phyloP scores from a whole-genome alignment of 345 rosid genomes.

The Citrus cavaleriei region DNA sequence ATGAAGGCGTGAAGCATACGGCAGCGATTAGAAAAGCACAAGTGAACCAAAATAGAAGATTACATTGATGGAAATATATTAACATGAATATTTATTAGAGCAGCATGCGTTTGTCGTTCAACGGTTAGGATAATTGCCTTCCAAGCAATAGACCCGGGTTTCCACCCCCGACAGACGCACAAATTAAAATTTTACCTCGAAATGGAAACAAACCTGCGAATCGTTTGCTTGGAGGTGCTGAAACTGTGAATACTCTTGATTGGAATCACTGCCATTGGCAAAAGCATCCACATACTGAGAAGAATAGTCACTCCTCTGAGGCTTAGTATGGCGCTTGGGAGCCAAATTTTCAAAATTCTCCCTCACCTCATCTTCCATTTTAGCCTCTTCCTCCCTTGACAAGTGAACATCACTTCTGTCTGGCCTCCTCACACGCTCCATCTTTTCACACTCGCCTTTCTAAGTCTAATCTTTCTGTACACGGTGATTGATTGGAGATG shows the following conservation, averaged over 20 bases:
- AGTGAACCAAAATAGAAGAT: too few relatives aligned
- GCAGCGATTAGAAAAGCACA: background rate
- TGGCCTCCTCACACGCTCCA: conserved; percentile 38
- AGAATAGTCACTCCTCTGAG: conserved; percentile 57
- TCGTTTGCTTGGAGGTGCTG: conserved; percentile 39
- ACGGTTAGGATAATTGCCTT: conserved; percentile 82
- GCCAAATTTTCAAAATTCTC: conserved; percentile 44
- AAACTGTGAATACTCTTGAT: conserved; percentile 41
- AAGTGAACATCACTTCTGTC: conserved; percentile 54
- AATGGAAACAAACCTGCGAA: conserved; percentile 25
- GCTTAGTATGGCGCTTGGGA: conserved; percentile 60
- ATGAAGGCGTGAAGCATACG: background rate
- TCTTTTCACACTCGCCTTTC: background rate
- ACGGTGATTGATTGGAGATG: background rate
- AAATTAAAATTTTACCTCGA: too few relatives aligned
- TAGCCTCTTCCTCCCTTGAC: conserved; percentile 44
- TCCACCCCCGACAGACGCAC: too few relatives aligned
- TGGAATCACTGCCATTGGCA: background rate
- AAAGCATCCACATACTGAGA: conserved; percentile 39
- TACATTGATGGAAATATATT: too few relatives aligned
- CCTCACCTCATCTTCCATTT: conserved; percentile 34
- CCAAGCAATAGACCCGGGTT: conserved; percentile 89
- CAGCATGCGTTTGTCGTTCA: too few relatives aligned
- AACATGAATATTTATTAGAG: too few relatives aligned
- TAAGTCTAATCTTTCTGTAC: background rate